Evolutionary conservation across 75 land plant species (phyloP).

Genomic region (Ceratopteris richardii): DNA sequence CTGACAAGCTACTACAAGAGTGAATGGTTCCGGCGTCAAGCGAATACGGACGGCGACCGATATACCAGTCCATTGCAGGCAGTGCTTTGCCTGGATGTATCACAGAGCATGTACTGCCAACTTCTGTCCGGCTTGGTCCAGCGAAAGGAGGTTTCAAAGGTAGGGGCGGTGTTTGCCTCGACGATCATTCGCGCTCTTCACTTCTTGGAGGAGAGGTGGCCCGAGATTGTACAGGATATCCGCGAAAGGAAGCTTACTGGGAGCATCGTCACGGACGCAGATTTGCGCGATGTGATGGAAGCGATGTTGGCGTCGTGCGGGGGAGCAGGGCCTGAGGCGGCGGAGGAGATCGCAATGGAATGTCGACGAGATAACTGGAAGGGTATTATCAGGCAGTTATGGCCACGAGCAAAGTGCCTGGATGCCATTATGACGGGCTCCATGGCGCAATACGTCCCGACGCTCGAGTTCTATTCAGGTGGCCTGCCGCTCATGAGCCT

Average conservation of each 20-base stretch:
- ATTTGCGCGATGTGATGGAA: too few relatives aligned
- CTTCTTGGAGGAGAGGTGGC: conserved; percentile 61
- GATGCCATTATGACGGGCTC: conserved; percentile 64
- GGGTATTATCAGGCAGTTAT: conserved; percentile 66
- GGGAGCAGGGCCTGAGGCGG: too few relatives aligned
- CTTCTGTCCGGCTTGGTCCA: conserved; percentile 66
- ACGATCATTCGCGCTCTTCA: conserved; percentile 55
- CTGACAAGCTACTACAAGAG: too few relatives aligned
- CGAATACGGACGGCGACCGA: conserved; percentile 43
- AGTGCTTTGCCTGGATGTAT: conserved; percentile 51
- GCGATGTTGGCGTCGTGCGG: too few relatives aligned
- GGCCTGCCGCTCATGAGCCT: conserved; percentile 63
- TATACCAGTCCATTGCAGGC: conserved; percentile 65
- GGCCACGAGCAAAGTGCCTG: conserved; percentile 47
- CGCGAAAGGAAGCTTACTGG: neutral
- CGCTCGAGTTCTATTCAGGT: conserved; percentile 54
- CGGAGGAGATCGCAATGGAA: too few relatives aligned
- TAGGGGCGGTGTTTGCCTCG: conserved; percentile 69
- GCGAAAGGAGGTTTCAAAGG: conserved; percentile 44
- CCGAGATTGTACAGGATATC: conserved; percentile 50
- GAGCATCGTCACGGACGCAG: too few relatives aligned
- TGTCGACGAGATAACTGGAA: conserved; percentile 23
- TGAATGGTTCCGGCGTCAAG: conserved; percentile 35
- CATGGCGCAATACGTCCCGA: conserved; percentile 70
- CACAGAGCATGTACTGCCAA: conserved; percentile 83